Base-by-base conservation (phyloP, 2,329 filamentous ascomycete species). In the Colletotrichum chlorophyti region DNA sequence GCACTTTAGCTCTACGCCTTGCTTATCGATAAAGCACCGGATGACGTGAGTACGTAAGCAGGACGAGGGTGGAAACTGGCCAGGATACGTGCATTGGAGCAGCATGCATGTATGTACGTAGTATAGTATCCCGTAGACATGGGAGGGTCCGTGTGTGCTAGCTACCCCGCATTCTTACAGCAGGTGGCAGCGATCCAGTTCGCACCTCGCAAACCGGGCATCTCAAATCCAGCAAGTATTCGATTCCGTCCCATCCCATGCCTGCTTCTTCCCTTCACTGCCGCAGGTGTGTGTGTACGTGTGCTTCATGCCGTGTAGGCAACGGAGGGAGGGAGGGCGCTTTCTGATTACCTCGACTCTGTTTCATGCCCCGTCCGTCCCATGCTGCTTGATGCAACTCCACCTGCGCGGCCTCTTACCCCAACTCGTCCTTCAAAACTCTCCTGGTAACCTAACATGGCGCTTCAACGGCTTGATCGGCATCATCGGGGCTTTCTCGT, bases 401-500 rank as follows among this genome's bases (percentile, higher is more conserved):
- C n/a, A 27, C 32, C 26, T 50, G 41, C 41, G 34, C 37, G 46
- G 15, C 12, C 24, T 48, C 12, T 17, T 55, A 51, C 46, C 37
- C 53, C 46, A 51, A 31, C 53, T 47, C 34, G n/a, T 5, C 32
- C 4, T 35, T 35, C 32, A n/a, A n/a, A n/a, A 14, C 10, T 15
- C 17, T 41, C 14, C 35, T 27, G 26, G 21, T 40, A 24, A 32
- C 32, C 35, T 38, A 49, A 24, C 41, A 40, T 37, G 15, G 46
- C n/a, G n/a, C n/a, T 17, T 27, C 41, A 40, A 45, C 53, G 47
- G 47, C 38, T 46, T 43, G 31, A 19, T 59, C 55, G 55, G 51
- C 51, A 58, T 48, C 37, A 19, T 54, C 55, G 50, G 55, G 50
- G 42, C 42, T 54, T 58, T 54, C 55, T 54, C 55, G 49, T 58